Evolutionary conservation across 495 filamentous ascomycete species (phyloP).

Genomic region (Xylaria flabelliformis): DNA sequence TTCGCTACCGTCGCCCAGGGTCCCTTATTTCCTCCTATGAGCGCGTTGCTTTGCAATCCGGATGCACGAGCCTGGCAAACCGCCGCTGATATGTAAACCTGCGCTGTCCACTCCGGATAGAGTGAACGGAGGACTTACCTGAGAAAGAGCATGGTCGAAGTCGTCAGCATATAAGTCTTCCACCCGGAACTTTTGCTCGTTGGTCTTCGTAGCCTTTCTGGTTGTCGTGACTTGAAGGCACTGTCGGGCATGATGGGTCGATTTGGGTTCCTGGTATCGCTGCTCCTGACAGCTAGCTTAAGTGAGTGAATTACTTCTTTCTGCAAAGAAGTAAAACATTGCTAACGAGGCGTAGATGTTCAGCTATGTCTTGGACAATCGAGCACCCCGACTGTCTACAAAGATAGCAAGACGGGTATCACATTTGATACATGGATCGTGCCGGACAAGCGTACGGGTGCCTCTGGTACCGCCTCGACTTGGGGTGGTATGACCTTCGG

Average conservation of each 20-base stretch:
- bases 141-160: not conserved
- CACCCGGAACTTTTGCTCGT: conserved; percentile 10
- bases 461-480: conserved; percentile 22
- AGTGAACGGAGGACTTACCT: not conserved
- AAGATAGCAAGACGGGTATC: conserved; percentile 41
- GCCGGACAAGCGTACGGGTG: conserved; percentile 32
- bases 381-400: conserved; percentile 35
- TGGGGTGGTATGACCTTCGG: conserved; percentile 55
- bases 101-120: not conserved
- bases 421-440: conserved; percentile 40
- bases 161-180: conserved; percentile 21
- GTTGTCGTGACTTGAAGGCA: conserved; percentile 24
- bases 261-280: conserved; percentile 24
- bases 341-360: conserved; percentile 33
- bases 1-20: conserved; percentile 15
- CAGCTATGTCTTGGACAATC: conserved; percentile 36
- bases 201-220: conserved; percentile 7
- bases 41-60: not conserved
- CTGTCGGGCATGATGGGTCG: conserved; percentile 32
- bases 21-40: conserved; percentile 24
- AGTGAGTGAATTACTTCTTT: conserved; percentile 29
- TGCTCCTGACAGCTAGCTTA: conserved; percentile 34
- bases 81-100: conserved; percentile 1
- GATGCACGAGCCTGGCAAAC: conserved; percentile 7
- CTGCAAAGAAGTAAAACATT: not conserved